Conservation (phyloP, 2,329 filamentous ascomycete species). For the Monosporascus sp. region DNA sequence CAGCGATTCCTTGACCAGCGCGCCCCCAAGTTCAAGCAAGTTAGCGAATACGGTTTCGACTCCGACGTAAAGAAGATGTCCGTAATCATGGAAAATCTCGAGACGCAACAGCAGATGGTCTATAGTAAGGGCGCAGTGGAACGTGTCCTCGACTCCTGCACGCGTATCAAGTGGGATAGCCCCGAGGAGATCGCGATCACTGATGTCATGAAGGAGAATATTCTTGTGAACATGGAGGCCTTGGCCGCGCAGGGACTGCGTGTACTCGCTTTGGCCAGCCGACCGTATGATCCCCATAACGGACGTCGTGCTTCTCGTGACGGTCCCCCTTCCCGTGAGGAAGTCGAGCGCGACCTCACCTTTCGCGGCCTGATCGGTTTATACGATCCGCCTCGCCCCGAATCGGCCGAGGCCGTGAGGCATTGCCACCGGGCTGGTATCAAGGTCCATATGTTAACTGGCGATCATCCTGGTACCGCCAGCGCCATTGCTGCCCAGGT, state of each 20-base stretch:
- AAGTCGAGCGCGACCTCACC: constrained; percentile 53
- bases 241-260: constrained; percentile 56
- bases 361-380: constrained; percentile 65
- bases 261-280: constrained; percentile 59
- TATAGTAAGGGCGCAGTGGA: constrained; percentile 65
- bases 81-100: constrained; percentile 51
- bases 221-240: constrained; percentile 58
- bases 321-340: constrained; percentile 43
- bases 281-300: constrained; percentile 20
- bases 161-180: constrained; percentile 33
- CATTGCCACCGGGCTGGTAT: constrained; percentile 51
- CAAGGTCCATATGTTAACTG: constrained; percentile 56
- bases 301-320: constrained; percentile 34
- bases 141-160: constrained; percentile 58
- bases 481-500: constrained; percentile 53
- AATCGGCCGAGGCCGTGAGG: constrained; percentile 49
- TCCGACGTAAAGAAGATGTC: constrained; percentile 72
- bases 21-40: constrained; percentile 45
- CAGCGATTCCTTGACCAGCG: constrained; percentile 45
- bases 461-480: constrained; percentile 54
- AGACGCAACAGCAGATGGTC: constrained; percentile 23
- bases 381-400: constrained; percentile 60
- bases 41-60: constrained; percentile 66
- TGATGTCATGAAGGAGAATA: constrained; percentile 42
- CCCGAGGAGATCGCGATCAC: constrained; percentile 35